Evolutionary conservation across 495 filamentous ascomycete species (phyloP), one percentile per base, ranked within the genome.

Genomic region (Aspergillus saccharolyticus): DNA sequence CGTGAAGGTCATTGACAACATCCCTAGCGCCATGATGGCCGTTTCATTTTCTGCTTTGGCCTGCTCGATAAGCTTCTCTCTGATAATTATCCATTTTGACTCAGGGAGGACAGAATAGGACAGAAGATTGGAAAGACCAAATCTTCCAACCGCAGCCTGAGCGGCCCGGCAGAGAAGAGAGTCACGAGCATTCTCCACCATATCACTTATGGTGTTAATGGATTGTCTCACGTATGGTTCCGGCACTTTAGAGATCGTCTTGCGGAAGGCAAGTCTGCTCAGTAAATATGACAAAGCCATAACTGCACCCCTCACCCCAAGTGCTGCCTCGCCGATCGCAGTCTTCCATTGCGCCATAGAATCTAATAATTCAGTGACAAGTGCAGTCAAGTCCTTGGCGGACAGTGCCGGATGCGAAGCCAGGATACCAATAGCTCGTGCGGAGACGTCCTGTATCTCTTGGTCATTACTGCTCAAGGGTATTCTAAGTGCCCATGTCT

Each of bases 11-110:
- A 64, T 86, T 73, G 51, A 83, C 70, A 55, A 88, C 60, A 66
- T 78, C 2, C 93, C 94, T 9, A 98, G 74, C 1, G 89, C 79
- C 15, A 77, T 68, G 52, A 97, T 91, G 2, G 93, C 86, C 52
- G 81, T 86, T 53, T 95, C 91, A 59, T 89, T 88, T 44, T 91
- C 90, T 50, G 85, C 80, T 66, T 87, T 88, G n/a, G 91, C 88
- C 44, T 85, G 79, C 18, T 74, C 74, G 10, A 75, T 70, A 1
- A 96, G 70, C 33, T 83, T 79, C 12, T 85, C 79, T 44, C 86
- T 70, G 19, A 89, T 68, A 6, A 69, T 68, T 18, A 72, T 67
- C 68, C 75, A 74, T 22, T 70, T 59, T 44, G 71, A 55, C 9
- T 67, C 66, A 2, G 70, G 60, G 17, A 87, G 60, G 0, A 60